Percentiles rank a stretch among this genome's conserved stretches.
phyloP scores from a whole-genome alignment of 2,329 filamentous ascomycete genomes.

The Helotiales sp. region DNA sequence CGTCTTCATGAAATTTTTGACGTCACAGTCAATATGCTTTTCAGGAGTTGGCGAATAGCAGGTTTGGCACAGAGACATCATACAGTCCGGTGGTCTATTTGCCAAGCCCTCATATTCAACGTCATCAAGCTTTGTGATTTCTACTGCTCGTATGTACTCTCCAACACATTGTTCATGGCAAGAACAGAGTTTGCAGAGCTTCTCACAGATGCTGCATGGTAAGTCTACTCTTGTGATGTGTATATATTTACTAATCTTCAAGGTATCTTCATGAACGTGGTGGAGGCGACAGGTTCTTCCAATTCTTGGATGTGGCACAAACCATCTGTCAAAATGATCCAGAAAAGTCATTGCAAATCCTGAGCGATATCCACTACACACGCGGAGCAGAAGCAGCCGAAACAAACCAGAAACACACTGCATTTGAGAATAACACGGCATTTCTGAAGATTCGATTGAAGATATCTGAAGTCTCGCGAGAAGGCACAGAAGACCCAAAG shows the following conservation, averaged over 20 bases:
- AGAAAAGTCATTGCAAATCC: neutral
- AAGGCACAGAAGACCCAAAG: too few relatives aligned
- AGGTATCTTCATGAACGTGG: constrained; percentile 5
- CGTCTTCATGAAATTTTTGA: constrained; percentile 13
- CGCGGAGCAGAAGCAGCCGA: neutral
- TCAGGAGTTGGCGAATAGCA: constrained; percentile 22
- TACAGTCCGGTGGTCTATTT: constrained; percentile 28
- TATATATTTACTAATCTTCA: neutral
- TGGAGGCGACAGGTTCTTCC: neutral
- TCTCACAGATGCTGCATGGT: constrained; percentile 3
- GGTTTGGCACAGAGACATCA: constrained; percentile 19
- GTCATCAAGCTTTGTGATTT: constrained; percentile 27
- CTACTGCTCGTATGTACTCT: neutral
- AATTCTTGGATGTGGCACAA: neutral
- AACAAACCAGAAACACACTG: neutral
- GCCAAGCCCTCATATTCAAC: constrained; percentile 30
- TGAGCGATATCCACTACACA: neutral
- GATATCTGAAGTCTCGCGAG: neutral
- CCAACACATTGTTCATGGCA: neutral
- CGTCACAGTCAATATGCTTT: constrained; percentile 17
- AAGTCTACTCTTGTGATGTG: neutral
- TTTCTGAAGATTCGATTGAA: neutral
- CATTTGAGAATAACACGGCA: neutral
- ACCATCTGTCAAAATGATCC: neutral
- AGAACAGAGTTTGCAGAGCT: neutral